Evolutionary conservation across 202 grass and related monocot genomes (phyloP).

Genomic region (Brachypodium distachyon): DNA sequence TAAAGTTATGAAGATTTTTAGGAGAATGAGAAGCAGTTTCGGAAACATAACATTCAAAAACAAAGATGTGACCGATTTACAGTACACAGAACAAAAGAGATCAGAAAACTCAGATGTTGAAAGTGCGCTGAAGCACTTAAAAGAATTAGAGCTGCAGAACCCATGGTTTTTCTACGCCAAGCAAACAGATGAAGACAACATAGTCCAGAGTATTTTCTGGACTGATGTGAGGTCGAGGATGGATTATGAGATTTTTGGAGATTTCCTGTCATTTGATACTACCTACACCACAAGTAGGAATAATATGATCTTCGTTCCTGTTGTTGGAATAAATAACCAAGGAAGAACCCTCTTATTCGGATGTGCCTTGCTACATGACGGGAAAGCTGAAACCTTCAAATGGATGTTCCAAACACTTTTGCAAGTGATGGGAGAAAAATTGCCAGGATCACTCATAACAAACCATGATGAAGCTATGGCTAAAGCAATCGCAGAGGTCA

Average conservation of each 20-base stretch:
- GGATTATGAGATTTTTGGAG: conserved; percentile 18
- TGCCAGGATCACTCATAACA: conserved; percentile 3
- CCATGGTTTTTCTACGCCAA: conserved; percentile 10
- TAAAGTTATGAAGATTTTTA: conserved; percentile 19
- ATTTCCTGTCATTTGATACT: conserved; percentile 5
- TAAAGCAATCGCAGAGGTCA: conserved; percentile 1
- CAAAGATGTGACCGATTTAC: not conserved
- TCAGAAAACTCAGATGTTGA: conserved; percentile 13
- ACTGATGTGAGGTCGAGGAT: not conserved
- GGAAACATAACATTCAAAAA: not conserved
- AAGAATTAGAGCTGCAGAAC: conserved; percentile 1
- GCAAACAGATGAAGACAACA: not conserved
- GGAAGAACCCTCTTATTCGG: conserved; percentile 13
- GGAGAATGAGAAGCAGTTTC: not conserved
- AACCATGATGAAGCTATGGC: conserved; percentile 1
- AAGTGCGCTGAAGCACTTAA: not conserved
- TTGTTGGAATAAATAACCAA: conserved; percentile 29
- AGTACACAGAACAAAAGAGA: not conserved
- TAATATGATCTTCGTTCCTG: conserved; percentile 14
- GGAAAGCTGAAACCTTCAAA: not conserved
- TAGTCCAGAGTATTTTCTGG: conserved; percentile 13
- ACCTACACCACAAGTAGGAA: conserved; percentile 7
- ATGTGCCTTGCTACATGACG: conserved; percentile 11
- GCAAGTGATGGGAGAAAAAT: conserved; percentile 3
- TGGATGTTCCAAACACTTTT: conserved; percentile 9